phyloP scores from a whole-genome alignment of 139 green algal genomes.

The Mesostigma viride region DNA sequence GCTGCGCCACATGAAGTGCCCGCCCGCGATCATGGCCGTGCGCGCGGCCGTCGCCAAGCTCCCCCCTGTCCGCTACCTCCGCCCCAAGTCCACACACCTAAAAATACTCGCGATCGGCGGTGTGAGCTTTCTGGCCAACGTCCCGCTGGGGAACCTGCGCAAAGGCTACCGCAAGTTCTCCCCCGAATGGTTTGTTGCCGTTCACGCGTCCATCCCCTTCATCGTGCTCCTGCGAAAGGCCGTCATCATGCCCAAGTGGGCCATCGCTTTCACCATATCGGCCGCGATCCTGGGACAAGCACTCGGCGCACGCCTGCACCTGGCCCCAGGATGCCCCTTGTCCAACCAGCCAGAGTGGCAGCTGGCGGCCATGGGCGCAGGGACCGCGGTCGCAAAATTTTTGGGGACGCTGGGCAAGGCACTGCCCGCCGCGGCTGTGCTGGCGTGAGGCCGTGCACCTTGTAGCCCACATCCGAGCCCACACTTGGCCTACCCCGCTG shows the following conservation, averaged over 20 bases:
- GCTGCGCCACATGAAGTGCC: slow-evolving; percentile 49
- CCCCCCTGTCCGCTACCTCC: slow-evolving; percentile 49
- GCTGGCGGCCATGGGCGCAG: too few species aligned
- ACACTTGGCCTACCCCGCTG: too few species aligned
- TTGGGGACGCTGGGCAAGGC: too few species aligned
- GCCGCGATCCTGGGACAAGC: slow-evolving; percentile 54
- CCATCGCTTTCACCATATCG: slow-evolving; percentile 59
- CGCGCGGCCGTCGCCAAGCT: slow-evolving; percentile 53
- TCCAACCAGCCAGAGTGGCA: too few species aligned
- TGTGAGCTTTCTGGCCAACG: slow-evolving; percentile 48
- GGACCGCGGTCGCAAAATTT: too few species aligned
- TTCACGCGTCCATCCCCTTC: slow-evolving; percentile 78
- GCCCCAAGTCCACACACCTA: slow-evolving; percentile 42
- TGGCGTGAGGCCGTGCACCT: too few species aligned
- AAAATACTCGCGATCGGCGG: slow-evolving; percentile 36
- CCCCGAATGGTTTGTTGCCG: slow-evolving; percentile 65
- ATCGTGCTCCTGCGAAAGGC: slow-evolving; percentile 77
- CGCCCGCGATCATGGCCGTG: slow-evolving; percentile 53
- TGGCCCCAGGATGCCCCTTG: too few species aligned
- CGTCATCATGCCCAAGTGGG: slow-evolving; percentile 65
- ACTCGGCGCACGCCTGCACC: slow-evolving; percentile 22
- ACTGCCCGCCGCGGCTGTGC: too few species aligned
- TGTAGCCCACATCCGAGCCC: too few species aligned
- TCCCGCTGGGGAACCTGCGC: slow-evolving; percentile 64
- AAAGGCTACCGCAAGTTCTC: slow-evolving; percentile 79